Base-by-base conservation (phyloP, 352 stramenopile genomes). In the Phytophthora foliorum region DNA sequence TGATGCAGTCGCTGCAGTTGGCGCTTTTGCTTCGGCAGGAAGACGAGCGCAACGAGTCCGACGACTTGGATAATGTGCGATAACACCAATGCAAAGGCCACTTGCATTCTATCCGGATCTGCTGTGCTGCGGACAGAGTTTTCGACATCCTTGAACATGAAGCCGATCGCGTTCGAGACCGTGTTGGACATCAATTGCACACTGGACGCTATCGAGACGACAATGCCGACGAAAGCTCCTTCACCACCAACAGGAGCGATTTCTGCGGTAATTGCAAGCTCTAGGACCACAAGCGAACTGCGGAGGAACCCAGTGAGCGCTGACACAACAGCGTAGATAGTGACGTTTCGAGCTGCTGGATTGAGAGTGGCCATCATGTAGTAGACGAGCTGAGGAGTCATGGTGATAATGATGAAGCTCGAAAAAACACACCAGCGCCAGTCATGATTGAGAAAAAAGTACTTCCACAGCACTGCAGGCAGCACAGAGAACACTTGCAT, bases 11-110 rank as follows among this genome's bases (percentile, higher is more conserved):
- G 68, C 46, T 87, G 78, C 2, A 89, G 42, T 31, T 81, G 58
- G 1, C 64, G 54, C 45, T 87, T 88, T 65, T 90, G 82, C 17
- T 69, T 74, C 0, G 84, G 81, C n/a, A 89, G 41, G 53, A 86
- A 86, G 10, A 74, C 51, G 16, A 90, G 58, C 2, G 69, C 78
- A 14, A 80, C 67, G 7, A 82, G 61, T 17, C 74, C 79, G 8
- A 91, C 19, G 7, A 86, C 24, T 57, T 84, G 75, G 56, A 86
- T 74, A 19, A 67, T 62, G 61, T 81, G 84, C 42, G 72, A 86
- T 17, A 88, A 67, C 1, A 78, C 61, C n/a, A 91, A 50, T 9
- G 74, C 75, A 25, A 83, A 67, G 21, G 75, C 66, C 51, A 89
- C 79, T 34, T 75, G 71, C 56, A 72, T 68, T 14, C 51, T 39